These are phyloP conservation scores for Protomyces gravidus DNA, from an alignment of 1,139 yeast genomes.

Conservation along the genomic window DNA sequence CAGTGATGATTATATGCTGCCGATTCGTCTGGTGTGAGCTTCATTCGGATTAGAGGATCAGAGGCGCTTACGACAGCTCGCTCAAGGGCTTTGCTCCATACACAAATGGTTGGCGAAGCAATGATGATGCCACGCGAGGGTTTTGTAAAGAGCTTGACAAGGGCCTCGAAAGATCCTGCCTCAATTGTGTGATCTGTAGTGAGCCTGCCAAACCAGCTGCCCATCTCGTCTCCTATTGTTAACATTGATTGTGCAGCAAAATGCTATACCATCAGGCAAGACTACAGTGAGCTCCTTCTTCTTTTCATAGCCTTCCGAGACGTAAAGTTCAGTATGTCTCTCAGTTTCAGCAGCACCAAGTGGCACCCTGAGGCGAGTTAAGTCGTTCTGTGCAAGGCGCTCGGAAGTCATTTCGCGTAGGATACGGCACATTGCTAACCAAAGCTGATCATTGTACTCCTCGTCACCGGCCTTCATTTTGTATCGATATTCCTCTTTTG, in stretches of 20 bases:
- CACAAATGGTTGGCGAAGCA: slow-evolving; percentile 1
- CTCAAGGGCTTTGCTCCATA: background rate
- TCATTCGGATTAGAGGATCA: background rate
- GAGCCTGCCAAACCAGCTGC: slow-evolving; percentile 17
- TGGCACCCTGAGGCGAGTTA: background rate
- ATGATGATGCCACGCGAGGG: slow-evolving; percentile 4
- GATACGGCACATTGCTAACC: slow-evolving; percentile 9
- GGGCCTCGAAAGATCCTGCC: slow-evolving; percentile 3
- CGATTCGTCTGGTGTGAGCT: background rate
- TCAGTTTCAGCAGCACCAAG: background rate
- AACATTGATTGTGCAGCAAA: background rate
- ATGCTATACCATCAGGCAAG: slow-evolving; percentile 10
- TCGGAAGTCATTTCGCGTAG: background rate
- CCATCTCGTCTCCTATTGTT: slow-evolving; percentile 15
- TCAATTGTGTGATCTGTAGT: slow-evolving; percentile 1
- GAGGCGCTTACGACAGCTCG: background rate
- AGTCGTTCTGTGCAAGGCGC: slow-evolving; percentile 1
- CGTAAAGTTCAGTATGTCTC: background rate
- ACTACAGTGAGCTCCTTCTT: background rate
- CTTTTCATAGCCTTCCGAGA: background rate
- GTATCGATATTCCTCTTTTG: background rate
- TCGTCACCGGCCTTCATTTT: background rate
- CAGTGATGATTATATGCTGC: background rate
- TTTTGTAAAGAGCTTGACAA: background rate
- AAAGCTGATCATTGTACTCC: slow-evolving; percentile 13